Evolutionary conservation across 106 monocot species (phyloP), one percentile per base, ranked within the genome.

Genomic region (Platanthera zijinensis): DNA sequence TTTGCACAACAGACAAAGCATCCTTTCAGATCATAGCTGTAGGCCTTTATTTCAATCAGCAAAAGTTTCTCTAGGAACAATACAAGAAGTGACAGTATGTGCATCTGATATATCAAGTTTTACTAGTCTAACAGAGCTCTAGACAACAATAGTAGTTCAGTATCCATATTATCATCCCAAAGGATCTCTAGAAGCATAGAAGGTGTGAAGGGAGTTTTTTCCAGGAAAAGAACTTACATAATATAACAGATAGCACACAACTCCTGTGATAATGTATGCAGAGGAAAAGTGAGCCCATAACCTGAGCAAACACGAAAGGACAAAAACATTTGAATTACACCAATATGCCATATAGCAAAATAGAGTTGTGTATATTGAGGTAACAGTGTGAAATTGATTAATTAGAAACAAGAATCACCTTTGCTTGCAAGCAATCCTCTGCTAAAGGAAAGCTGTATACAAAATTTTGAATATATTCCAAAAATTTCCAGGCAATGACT

Each of bases 211-310:
- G 21, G 57, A 19, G 8, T 64, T 48, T 30, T 19, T 18, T 48
- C 5, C 79, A 47, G 12, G 19, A 75, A 72, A 48, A 45, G 7
- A 14, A 86, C 97, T 94, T 90, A 99, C 99, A 81, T 51, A 49
- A 81, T 99, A 92, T 52, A 99, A 82, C 50, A 99, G 88, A 79
- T 87, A 99, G 80, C 94, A 94, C 53, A 90, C 84, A 82, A 87
- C 82, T 82, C 80, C 88, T 56, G 90, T 94, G 69, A 99, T 87
- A 76, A 90, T 19, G 78, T 99, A 99, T 81, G 87, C 99, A 82
- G 99, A 94, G 73, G 87, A 86, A 74, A 99, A 99, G 77, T 99
- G 99, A 87, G 88, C 63, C 99, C 99, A 99, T 80, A 99, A 82
- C 93, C 99, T 99, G 95, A 62, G 74, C 82, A 86, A 70, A 5